Evolutionary conservation across 2,329 filamentous ascomycete genomes (phyloP).

Genomic region (Microdochium nivale): DNA sequence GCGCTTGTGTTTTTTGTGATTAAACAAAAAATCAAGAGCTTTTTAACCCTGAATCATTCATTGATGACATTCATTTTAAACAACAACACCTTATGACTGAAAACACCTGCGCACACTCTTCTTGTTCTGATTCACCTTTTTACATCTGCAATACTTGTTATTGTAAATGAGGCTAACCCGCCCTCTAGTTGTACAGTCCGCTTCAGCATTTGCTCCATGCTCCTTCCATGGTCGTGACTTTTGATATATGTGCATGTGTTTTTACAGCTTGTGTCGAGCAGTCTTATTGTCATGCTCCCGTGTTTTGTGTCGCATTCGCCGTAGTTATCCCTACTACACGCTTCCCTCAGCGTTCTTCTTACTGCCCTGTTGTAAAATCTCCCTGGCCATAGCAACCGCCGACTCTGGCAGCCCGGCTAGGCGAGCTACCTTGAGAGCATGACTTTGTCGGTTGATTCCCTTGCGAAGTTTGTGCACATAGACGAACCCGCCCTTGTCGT

Average conservation of each 20-base stretch:
- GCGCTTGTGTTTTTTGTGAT: slow-evolving; percentile 44
- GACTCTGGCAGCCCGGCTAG: slow-evolving; percentile 73
- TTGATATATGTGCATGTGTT: no score
- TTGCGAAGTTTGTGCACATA: slow-evolving; percentile 77
- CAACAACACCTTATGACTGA: slow-evolving; percentile 54
- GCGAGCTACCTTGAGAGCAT: slow-evolving; percentile 89
- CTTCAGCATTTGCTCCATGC: not conserved
- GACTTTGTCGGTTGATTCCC: slow-evolving; percentile 79
- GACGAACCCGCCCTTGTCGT: slow-evolving; percentile 60
- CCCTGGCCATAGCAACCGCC: slow-evolving; percentile 59
- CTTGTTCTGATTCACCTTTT: slow-evolving; percentile 10
- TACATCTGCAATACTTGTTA: slow-evolving; percentile 3
- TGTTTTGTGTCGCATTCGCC: no score
- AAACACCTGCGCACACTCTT: slow-evolving; percentile 18
- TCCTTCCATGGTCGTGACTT: no score
- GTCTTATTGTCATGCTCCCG: no score
- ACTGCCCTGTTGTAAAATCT: slow-evolving; percentile 34
- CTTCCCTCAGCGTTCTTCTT: slow-evolving; percentile 5
- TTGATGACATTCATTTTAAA: slow-evolving; percentile 47
- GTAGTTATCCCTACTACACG: not conserved
- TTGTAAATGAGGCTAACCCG: not conserved
- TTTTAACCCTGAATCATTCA: slow-evolving; percentile 54
- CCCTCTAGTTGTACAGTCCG: not conserved
- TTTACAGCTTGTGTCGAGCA: no score
- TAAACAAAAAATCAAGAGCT: slow-evolving; percentile 47